These are phyloP conservation scores for Hymenotorrendiella dingleyae DNA, from an alignment of 2,329 filamentous ascomycete species.

Conservation along the genomic window DNA sequence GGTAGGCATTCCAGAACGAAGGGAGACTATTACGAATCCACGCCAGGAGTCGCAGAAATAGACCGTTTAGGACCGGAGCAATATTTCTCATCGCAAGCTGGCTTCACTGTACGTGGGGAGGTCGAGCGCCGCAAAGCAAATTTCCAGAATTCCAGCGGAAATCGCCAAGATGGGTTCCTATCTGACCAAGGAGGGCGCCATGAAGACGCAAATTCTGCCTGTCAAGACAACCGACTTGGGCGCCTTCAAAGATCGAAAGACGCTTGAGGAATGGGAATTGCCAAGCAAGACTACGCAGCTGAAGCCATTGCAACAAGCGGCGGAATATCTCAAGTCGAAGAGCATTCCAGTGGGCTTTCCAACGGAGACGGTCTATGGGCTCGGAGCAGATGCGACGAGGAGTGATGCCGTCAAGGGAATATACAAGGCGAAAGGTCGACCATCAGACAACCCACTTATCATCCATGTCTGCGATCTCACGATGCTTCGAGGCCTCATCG, in stretches of 20 bases:
- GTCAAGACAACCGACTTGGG: conserved; percentile 20
- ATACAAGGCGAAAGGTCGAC: conserved; percentile 82
- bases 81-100: conserved; percentile 12
- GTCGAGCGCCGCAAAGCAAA: conserved; percentile 5
- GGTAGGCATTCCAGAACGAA: too few relatives aligned
- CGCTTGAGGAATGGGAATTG: conserved; percentile 26
- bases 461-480: conserved; percentile 77
- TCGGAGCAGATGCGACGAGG: conserved; percentile 92
- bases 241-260: conserved; percentile 18
- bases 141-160: conserved; percentile 5
- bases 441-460: conserved; percentile 92
- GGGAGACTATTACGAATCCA: too few relatives aligned
- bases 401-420: conserved; percentile 83
- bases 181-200: conserved; percentile 8
- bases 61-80: too few relatives aligned
- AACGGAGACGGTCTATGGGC: conserved; percentile 94
- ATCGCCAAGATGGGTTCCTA: conserved; percentile 19
- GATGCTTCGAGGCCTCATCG: conserved; percentile 25
- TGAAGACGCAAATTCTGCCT: conserved; percentile 23
- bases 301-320: conserved; percentile 23
- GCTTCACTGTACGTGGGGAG: conserved; percentile 14
- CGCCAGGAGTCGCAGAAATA: conserved; percentile 24
- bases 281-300: conserved; percentile 12
- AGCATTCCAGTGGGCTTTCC: conserved; percentile 79
- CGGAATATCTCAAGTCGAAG: conserved; percentile 19